Base-by-base conservation (phyloP, 1,284 basidiomycete genomes). In the Melampsora occidentalis region DNA sequence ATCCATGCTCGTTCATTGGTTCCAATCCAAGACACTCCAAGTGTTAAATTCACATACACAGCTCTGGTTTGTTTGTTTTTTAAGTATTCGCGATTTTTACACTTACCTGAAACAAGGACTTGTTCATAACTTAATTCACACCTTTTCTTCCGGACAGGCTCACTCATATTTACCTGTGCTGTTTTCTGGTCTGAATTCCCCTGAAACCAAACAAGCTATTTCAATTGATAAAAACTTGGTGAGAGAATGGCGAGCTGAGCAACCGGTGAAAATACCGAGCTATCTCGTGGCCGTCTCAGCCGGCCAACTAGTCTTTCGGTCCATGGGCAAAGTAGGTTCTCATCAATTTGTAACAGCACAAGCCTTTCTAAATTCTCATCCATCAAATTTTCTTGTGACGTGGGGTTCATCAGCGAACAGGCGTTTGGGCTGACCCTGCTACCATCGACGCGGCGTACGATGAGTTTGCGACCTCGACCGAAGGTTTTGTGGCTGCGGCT, bases 391-490 rank as follows among this genome's bases (percentile, higher is more conserved):
- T 18, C 72, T 48, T 69, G 49, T 35, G 53, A 0, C 79, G 95
- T 90, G 90, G 90, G 1, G 86, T 93, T 77, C n/a, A 69, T 79
- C 0, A 79, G 31, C 61, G 82, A 10, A 90, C 87, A 12, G 93
- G 94, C 5, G 87, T 94, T 2, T 97, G 93, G 94, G 89, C 92
- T 1, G 93, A 96, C 83, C 93, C 94, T 0, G 89, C 90, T 78
- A 84, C 90, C 61, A 88, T 95, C 79, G 90, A 94, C 2, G 87
- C 87, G 0, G 89, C 91, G 0, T 91, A 89, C 81, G 92, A 90
- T 89, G 94, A 97, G 83, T 96, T 97, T 81, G 89, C 89, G 78
- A 89, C 90, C 80, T 92, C 95, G 80, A 91, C 92, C 0, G 87
- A 18, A 77, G 91, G 90, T 80, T 94, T 92, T 83, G 84, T 96